Base-by-base conservation (phyloP, 139 green algal genomes). In the Tetraselmis striata region DNA sequence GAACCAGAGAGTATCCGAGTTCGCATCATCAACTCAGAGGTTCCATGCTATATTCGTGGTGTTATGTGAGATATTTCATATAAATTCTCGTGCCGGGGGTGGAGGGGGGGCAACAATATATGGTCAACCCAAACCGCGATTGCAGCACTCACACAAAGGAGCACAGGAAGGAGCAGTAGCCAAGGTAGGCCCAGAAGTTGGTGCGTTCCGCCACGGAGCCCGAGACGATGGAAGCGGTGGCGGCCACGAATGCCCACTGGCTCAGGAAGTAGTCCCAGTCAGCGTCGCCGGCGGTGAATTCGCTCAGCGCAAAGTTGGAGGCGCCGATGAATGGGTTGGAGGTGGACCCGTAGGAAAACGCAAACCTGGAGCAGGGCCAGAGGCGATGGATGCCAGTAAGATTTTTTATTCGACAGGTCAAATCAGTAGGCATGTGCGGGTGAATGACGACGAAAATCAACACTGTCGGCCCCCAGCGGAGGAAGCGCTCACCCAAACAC, bases 231-330 rank as follows among this genome's bases (percentile, higher is more conserved):
- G 92, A 93, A 59, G 90, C 89, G 31, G 90, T 88, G 30, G 90
- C 91, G 58, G 90, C 90, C 26, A 89, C 89, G 79, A 94, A 95
- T 0, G 90, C 92, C 92, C 92, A 95, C 86, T 95, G 92, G 86
- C 91, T 93, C 82, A 94, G 27, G 59, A 74, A 86, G 79, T 75
- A 83, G 77, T 79, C 77, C 77, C 29, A 86, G 26, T 85, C 30
- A 26, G 77, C n/a, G 80, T 85, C 77, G 28, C 18, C 32, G 5
- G 82, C 32, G 23, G 26, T 45, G 45, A 67, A 78, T 29, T 79
- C 18, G 77, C 85, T 22, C 74, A 88, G 29, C n/a, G 80, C 84
- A 45, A 90, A 88, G 29, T 85, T 75, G 11, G 59, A 45, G 18
- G 2, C 27, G 28, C 88, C 88, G 75, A 92, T 93, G 67, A 91